Evolutionary conservation across 345 rosid genomes (phyloP).

Genomic region (Boechera retrofracta): DNA sequence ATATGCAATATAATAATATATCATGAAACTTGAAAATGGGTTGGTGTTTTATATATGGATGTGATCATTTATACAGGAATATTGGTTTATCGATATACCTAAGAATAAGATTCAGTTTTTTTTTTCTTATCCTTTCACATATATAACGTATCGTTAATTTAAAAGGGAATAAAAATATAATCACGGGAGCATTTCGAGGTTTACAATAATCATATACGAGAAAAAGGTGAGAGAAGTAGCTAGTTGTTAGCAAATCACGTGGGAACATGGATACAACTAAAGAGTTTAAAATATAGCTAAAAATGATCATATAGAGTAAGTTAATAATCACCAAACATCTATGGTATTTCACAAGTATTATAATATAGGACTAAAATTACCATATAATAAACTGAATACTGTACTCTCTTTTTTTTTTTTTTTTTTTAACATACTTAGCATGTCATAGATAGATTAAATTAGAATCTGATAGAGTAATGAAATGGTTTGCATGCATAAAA

Average conservation of each 20-base stretch:
- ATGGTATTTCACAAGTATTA: neutral
- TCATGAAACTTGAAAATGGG: constrained; percentile 13
- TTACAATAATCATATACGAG: neutral
- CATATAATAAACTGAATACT: neutral
- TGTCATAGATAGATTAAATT: neutral
- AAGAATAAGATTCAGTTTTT: neutral
- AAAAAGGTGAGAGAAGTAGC: constrained; percentile 31
- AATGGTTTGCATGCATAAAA: constrained; percentile 9
- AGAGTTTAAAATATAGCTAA: constrained; percentile 18
- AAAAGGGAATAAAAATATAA: neutral
- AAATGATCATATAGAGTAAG: neutral
- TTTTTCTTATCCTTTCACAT: neutral
- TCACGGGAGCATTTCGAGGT: constrained; percentile 5
- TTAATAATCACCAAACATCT: neutral
- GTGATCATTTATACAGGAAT: neutral
- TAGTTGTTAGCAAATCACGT: constrained; percentile 41
- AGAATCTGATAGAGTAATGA: neutral
- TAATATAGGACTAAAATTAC: constrained; percentile 5
- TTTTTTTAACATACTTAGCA: neutral
- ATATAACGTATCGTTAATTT: neutral
- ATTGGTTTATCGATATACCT: neutral
- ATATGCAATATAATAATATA: neutral
- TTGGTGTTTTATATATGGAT: neutral
- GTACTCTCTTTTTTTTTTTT: neutral
- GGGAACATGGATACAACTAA: constrained; percentile 29